Conservation (phyloP, 108 stramenopile genomes). For the Skeletonema tropicum region DNA sequence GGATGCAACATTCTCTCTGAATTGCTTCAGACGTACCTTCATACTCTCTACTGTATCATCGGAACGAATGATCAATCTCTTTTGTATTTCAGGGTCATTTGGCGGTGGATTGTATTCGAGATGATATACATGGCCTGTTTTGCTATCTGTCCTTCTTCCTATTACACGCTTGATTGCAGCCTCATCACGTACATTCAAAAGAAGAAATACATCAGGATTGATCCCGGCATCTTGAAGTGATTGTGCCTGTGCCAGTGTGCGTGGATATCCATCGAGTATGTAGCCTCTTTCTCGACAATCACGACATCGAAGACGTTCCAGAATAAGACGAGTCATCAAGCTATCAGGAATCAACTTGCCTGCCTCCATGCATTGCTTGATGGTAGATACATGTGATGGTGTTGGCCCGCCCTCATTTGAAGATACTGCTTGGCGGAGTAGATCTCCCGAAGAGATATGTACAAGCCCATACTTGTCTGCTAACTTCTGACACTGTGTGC, state of each 20-base stretch:
- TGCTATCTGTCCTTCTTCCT: conserved; percentile 92
- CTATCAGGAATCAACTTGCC: conserved; percentile 78
- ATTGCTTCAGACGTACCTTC: conserved; percentile 78
- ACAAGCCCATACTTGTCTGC: conserved; percentile 73
- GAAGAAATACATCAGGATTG: conserved; percentile 78
- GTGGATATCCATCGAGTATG: conserved; percentile 84
- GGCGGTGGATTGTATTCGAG: conserved; percentile 81
- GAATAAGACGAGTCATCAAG: conserved; percentile 56
- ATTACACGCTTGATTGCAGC: conserved; percentile 68
- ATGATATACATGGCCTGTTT: conserved; percentile 94
- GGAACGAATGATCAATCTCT: conserved; percentile 75
- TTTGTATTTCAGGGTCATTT: conserved; percentile 58
- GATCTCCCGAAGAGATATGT: conserved; percentile 89
- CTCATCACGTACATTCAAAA: conserved; percentile 85
- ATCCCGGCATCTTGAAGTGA: conserved; percentile 75
- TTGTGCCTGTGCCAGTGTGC: conserved; percentile 65
- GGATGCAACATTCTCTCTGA: conserved; percentile 78
- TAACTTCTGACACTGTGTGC: conserved; percentile 87
- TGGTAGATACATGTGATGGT: conserved; percentile 11
- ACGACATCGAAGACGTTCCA: conserved; percentile 57
- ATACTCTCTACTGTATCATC: conserved; percentile 97
- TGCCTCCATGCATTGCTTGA: conserved; percentile 54
- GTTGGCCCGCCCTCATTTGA: conserved; percentile 22
- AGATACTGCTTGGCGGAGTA: conserved; percentile 76
- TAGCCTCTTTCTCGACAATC: conserved; percentile 88